Percentiles rank a stretch among this genome's conserved stretches.
phyloP scores from a whole-genome alignment of 225 moss, liverwort and hornwort genomes.

The Polytrichum commune region DNA sequence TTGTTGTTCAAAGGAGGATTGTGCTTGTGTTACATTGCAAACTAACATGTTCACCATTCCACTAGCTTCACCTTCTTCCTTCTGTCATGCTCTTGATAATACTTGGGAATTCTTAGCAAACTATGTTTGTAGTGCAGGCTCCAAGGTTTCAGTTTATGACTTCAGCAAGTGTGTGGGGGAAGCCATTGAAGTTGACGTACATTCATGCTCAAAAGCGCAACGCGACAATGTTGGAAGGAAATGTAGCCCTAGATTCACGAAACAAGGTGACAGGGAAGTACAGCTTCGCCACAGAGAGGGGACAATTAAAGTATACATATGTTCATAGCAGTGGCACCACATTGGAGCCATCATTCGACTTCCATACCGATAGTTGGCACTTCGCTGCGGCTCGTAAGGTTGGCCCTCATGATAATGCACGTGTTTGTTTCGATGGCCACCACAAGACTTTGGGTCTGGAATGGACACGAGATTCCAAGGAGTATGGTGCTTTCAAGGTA shows the following conservation, averaged over 20 bases:
- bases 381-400: conserved; percentile 73
- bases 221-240: conserved; percentile 76
- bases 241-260: conserved; percentile 60
- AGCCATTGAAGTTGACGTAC: conserved; percentile 77
- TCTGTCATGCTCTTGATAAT: not conserved
- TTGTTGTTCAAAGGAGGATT: too few relatives aligned
- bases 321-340: conserved; percentile 65
- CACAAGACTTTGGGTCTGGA: conserved; percentile 68
- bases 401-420: conserved; percentile 57
- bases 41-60: too few relatives aligned
- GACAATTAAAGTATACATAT: conserved; percentile 81
- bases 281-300: conserved; percentile 67
- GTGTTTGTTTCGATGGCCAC: conserved; percentile 64
- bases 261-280: conserved; percentile 86
- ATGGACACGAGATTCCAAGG: conserved; percentile 91
- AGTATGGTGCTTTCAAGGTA: conserved; percentile 94
- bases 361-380: conserved; percentile 78
- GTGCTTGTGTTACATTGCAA: too few relatives aligned
- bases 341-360: conserved; percentile 87
- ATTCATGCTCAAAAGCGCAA: conserved; percentile 96
- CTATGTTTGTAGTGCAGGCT: conserved; percentile 57
- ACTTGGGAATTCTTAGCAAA: not conserved
- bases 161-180: conserved; percentile 56
- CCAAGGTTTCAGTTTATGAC: conserved; percentile 98
- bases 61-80: too few relatives aligned